Evolutionary conservation across 208 protist species (phyloP).

Genomic region (Acanthamoeba sp.): DNA sequence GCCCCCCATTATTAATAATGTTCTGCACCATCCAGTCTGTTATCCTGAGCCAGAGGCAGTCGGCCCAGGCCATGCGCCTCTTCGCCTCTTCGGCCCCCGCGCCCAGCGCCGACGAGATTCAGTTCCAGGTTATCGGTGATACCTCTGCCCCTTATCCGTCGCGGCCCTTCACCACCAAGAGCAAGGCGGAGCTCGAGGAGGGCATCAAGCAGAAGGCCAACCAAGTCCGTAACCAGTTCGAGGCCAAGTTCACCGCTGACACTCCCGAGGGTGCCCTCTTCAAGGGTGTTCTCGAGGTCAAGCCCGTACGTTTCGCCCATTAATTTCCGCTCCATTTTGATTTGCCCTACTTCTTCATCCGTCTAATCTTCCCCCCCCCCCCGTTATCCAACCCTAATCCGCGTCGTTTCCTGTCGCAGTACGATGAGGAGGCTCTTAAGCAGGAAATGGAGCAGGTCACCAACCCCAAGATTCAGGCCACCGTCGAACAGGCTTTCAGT

Average conservation of each 20-base stretch:
- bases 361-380: background rate
- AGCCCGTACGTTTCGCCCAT: background rate
- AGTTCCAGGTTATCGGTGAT: slow-evolving; percentile 24
- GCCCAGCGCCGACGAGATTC: slow-evolving; percentile 37
- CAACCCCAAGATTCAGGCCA: slow-evolving; percentile 8
- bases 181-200: background rate
- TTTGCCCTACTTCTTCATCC: too few relatives aligned
- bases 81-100: background rate
- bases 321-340: background rate
- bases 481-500: background rate
- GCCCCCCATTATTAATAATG: background rate
- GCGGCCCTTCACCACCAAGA: slow-evolving; percentile 17
- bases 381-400: background rate
- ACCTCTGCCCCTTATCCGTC: background rate
- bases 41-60: background rate
- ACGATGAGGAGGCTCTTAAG: background rate
- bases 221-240: background rate
- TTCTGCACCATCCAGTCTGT: background rate
- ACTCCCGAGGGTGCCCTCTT: slow-evolving; percentile 30
- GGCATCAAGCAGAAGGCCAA: slow-evolving; percentile 23
- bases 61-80: slow-evolving; percentile 20
- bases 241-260: background rate
- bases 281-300: slow-evolving; percentile 8
- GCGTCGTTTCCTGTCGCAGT: background rate
- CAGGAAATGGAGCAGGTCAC: background rate